Evolutionary conservation across 305 asterid genomes (phyloP).

Genomic region (Fraxinus latifolia): DNA sequence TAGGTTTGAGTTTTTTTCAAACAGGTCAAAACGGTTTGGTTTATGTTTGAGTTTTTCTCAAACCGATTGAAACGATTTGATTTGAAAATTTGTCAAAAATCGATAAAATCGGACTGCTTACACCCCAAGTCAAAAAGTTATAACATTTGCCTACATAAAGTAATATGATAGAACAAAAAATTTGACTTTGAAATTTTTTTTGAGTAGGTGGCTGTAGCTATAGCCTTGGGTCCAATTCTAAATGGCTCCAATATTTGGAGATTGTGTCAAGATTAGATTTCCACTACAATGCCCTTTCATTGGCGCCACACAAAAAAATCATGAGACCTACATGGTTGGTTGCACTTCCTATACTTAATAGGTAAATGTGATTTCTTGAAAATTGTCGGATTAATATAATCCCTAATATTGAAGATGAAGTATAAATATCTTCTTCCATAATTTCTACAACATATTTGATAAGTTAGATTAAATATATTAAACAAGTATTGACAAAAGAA

Average conservation of each 20-base stretch:
- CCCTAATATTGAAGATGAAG: not conserved
- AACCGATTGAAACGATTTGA: too few relatives aligned
- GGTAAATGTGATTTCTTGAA: not conserved
- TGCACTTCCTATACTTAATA: slow-evolving; percentile 15
- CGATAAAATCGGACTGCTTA: too few relatives aligned
- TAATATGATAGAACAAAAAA: not conserved
- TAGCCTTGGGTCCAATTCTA: slow-evolving; percentile 1
- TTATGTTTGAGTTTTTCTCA: too few relatives aligned
- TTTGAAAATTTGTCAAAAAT: too few relatives aligned
- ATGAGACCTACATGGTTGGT: slow-evolving; percentile 7
- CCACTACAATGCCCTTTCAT: slow-evolving; percentile 25
- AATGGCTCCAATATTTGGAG: slow-evolving; percentile 20
- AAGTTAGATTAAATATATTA: not conserved
- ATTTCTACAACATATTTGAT: not conserved
- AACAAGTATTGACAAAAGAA: not conserved
- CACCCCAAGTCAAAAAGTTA: not conserved
- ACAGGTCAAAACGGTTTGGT: too few relatives aligned
- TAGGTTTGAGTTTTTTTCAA: too few relatives aligned
- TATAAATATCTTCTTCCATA: not conserved
- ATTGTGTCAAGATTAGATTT: slow-evolving; percentile 10
- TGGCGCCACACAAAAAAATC: slow-evolving; percentile 25
- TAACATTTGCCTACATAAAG: not conserved
- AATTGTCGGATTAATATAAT: not conserved
- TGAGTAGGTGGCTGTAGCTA: slow-evolving; percentile 4
- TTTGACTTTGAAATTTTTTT: not conserved